Evolutionary conservation across 2,329 filamentous ascomycete species (phyloP), one percentile per base, ranked within the genome.

Genomic region (Colletotrichum scovillei): DNA sequence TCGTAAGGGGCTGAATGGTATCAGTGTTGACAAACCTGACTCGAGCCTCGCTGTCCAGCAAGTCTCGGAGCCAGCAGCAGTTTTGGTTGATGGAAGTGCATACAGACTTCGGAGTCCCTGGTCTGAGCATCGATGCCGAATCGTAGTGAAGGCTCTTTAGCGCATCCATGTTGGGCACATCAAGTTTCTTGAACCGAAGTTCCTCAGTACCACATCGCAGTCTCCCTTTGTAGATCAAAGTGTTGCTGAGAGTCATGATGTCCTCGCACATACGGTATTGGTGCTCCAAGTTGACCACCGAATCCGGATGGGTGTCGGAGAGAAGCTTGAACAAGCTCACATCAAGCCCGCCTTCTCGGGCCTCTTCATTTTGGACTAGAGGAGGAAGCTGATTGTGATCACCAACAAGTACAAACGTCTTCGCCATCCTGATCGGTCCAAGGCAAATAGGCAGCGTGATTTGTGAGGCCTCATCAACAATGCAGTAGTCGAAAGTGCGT

Each of bases 191-290:
- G 42, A 86, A 86, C 12, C 95, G 94, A 12, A 98, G 91, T 65
- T 89, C 87, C 59, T 93, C 88, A 5, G 92, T 97, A 28, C 97
- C 97, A 79, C 97, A 99, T 78, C 97, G 96, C 49, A 99, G 88
- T 46, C 92, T 90, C 5, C 95, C 96, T n/a, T 92, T 88, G 84
- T 99, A 99, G 78, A 99, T 98, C 69, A 99, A 89, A 1, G 90
- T 93, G 82, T 98, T 99, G 75, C 95, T 97, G 16, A 99, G 88
- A 2, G 92, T 89, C 96, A 98, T 98, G 74, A 99, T 94, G 74
- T 99, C 97, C 77, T 97, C 94, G 78, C 95, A 98, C 97, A 99
- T 99, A 74, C 97, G 94, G 80, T 99, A 99, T 81, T 99, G 97
- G 79, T 98, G 95, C 78, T 97, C 95, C 1, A 99, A 89, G 75